phyloP scores from a whole-genome alignment of 2,329 filamentous ascomycete species.

The Penicillium sp. region DNA sequence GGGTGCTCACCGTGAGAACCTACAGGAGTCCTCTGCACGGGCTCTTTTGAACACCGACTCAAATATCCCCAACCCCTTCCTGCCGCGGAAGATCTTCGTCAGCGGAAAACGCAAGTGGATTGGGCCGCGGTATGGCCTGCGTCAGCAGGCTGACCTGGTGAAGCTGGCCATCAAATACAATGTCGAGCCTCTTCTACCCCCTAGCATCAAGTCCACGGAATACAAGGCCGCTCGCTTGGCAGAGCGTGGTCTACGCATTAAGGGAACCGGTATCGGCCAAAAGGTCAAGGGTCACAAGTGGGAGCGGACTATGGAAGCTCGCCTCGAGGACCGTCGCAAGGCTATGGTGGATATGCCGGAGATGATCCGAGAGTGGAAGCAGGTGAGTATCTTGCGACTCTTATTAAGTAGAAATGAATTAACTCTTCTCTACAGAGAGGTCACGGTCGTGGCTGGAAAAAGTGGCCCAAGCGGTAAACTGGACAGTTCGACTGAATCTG shows the following conservation, averaged over 20 bases:
- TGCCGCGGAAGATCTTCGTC: conserved; percentile 67
- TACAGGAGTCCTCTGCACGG: conserved; percentile 29
- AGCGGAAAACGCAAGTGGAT: conserved; percentile 70
- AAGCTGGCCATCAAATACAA: conserved; percentile 76
- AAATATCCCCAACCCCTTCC: conserved; percentile 70
- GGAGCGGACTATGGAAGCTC: conserved; percentile 78
- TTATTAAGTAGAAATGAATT: conserved; percentile 24
- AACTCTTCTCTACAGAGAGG: conserved; percentile 52
- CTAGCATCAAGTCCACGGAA: conserved; percentile 70
- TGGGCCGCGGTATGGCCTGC: conserved; percentile 73
- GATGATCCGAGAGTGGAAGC: conserved; percentile 89
- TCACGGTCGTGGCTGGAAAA: conserved; percentile 69
- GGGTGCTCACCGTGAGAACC: conserved; percentile 35
- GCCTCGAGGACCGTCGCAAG: conserved; percentile 80
- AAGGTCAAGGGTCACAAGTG: conserved; percentile 91
- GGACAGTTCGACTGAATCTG: not conserved
- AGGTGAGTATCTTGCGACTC: conserved; percentile 53
- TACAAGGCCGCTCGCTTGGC: conserved; percentile 62
- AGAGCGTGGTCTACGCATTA: conserved; percentile 76
- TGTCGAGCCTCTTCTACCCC: conserved; percentile 75
- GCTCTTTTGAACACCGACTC: conserved; percentile 40
- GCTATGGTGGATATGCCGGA: conserved; percentile 94
- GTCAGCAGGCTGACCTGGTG: conserved; percentile 84
- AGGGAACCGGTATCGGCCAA: conserved; percentile 89
- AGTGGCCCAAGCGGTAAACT: conserved; percentile 58